Conservation (phyloP, 306 rosid genomes). For the Ammopiptanthus mongolicus region DNA sequence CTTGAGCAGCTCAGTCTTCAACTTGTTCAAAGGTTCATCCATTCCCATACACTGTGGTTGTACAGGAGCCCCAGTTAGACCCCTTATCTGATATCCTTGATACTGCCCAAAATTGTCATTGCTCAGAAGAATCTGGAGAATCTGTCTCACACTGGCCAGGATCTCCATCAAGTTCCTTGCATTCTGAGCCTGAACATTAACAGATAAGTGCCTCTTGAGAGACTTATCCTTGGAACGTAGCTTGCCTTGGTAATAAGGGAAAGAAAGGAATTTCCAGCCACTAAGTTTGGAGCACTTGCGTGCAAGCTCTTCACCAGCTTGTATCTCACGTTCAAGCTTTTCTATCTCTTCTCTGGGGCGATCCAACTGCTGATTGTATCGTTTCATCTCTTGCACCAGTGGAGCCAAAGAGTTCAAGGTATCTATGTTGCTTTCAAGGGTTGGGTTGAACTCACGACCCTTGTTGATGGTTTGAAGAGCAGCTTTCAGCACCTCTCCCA, state of each 20-base stretch:
- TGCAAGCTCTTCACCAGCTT: conserved; percentile 22
- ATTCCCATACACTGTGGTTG: conserved; percentile 42
- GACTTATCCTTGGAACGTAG: background rate
- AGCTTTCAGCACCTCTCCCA: background rate
- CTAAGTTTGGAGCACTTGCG: conserved; percentile 20
- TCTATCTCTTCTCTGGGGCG: conserved; percentile 19
- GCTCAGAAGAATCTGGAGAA: background rate
- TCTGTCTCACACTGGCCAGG: background rate
- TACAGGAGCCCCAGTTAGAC: conserved; percentile 27
- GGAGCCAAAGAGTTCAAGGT: conserved; percentile 18
- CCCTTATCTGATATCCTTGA: background rate
- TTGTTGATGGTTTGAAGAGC: background rate
- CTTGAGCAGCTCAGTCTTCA: conserved; percentile 39
- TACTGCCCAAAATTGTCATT: background rate
- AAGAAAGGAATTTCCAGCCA: conserved; percentile 9
- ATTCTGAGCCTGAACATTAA: conserved; percentile 14
- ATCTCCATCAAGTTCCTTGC: conserved; percentile 25
- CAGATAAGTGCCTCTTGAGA: background rate
- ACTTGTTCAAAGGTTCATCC: conserved; percentile 22
- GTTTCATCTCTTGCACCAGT: background rate
- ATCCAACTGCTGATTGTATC: background rate
- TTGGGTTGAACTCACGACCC: background rate
- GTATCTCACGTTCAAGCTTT: background rate
- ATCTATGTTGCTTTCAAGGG: background rate
- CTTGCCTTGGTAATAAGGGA: conserved; percentile 16